These are phyloP conservation scores for Phanerodontia chrysosporium DNA, from an alignment of 768 basidiomycete genomes.

Conservation along the genomic window DNA sequence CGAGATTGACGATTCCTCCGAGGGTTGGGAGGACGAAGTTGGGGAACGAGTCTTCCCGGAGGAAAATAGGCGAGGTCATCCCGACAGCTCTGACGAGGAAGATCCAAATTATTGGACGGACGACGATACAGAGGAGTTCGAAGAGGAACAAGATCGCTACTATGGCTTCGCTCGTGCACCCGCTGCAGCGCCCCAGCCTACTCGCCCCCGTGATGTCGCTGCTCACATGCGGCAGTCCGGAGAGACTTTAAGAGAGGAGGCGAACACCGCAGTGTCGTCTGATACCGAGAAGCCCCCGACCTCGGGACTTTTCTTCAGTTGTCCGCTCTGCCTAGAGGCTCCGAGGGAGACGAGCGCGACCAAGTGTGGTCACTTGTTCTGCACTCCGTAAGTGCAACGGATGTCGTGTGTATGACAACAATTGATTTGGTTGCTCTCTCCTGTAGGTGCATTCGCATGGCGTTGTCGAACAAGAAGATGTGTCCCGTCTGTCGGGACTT, in stretches of 20 bases:
- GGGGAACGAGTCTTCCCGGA: slow-evolving; percentile 22
- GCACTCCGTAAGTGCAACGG: slow-evolving; percentile 25
- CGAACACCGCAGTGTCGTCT: not conserved
- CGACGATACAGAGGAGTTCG: slow-evolving; percentile 10
- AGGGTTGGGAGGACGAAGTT: slow-evolving; percentile 31
- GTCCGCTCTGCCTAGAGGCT: slow-evolving; percentile 28
- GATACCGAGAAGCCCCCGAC: not conserved
- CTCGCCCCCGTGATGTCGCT: not conserved
- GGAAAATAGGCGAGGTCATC: slow-evolving; percentile 13
- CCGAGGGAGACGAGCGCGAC: slow-evolving; percentile 24
- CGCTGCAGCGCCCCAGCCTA: not conserved
- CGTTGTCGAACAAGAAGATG: slow-evolving; percentile 12
- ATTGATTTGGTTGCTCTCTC: not conserved
- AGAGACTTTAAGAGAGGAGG: not conserved
- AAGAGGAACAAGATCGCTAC: slow-evolving; percentile 20
- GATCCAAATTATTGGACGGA: slow-evolving; percentile 12
- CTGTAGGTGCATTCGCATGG: slow-evolving; percentile 10
- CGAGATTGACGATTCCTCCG: slow-evolving; percentile 15
- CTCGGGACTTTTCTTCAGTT: slow-evolving; percentile 17
- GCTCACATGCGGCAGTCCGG: not conserved
- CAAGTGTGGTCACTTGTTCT: slow-evolving; percentile 31
- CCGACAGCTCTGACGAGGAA: slow-evolving; percentile 17
- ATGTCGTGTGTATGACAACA: not conserved
- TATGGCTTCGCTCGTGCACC: slow-evolving; percentile 9
- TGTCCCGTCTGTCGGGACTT: slow-evolving; percentile 14